Base-by-base conservation (phyloP, 1,139 yeast genomes). In the Scheffersomyces segobiensis region DNA sequence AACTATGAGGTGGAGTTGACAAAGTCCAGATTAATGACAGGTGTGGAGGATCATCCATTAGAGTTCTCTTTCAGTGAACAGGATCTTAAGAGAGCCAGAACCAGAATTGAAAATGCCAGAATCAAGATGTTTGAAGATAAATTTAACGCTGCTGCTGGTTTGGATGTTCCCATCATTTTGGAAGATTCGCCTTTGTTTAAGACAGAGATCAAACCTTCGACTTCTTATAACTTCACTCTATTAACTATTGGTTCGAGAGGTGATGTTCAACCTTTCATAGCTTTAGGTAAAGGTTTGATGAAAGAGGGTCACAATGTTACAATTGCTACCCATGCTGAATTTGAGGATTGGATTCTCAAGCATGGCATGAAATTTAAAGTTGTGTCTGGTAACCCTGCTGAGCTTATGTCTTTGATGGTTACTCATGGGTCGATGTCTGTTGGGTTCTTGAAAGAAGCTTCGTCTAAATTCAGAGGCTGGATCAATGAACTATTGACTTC, bases 181-280 rank as follows among this genome's bases (percentile, higher is more conserved):
- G 91, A 87, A 65, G 90, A 87, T 57, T 85, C 87, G 49, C 90
- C 91, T 0, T 77, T 80, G 58, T 72, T 79, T 60, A 82, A 82
- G 60, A 83, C 87, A 0, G 83, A 78, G 56, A 74, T 87, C 32
- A 79, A 76, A 55, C 88, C 92, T 0, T 69, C 78, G 0, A 82
- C 83, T 26, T 76, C 86, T 0, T 82, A 82, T 63, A 84, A 82
- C 52, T 84, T 93, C 66, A 88, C 92, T 0, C 76, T 93, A 57
- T 75, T 93, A 59, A 93, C 98, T 0, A 93, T 93, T 68, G 98
- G 98, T 0, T 91, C 97, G 0, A 79, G 98, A 58, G 98, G 98
- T 52, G 98, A 93, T 73, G 98, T 93, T 7, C 98, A 93, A 71
- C 98, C 98, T 0, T 95, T 93, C 69, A 89, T 93, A 63, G 95